These are phyloP conservation scores for Neoboletus magnificus DNA, from an alignment of 768 basidiomycete species.

Conservation along the genomic window DNA sequence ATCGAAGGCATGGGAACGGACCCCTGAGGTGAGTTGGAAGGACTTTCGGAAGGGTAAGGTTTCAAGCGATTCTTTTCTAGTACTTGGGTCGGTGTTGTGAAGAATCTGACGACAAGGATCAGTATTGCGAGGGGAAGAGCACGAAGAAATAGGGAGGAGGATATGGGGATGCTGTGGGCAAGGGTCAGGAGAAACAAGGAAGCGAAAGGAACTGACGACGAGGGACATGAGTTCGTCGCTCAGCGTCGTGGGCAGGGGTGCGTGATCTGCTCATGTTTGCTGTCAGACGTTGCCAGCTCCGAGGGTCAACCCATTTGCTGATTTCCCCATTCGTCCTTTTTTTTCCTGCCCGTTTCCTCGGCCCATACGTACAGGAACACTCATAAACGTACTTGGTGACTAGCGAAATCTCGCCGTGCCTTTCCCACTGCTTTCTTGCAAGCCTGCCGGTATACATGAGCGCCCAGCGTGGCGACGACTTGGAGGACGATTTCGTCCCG, in stretches of 20 bases:
- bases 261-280: slow-evolving; percentile 30
- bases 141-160: background rate
- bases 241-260: slow-evolving; percentile 7
- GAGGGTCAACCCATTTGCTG: background rate
- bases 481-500: slow-evolving; percentile 77
- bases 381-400: background rate
- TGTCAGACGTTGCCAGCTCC: slow-evolving; percentile 2
- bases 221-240: slow-evolving; percentile 7
- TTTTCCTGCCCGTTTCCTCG: background rate
- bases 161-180: slow-evolving; percentile 3
- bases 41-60: background rate
- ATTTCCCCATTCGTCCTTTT: slow-evolving; percentile 12
- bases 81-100: background rate
- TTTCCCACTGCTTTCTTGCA: slow-evolving; percentile 5
- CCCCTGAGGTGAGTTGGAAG: background rate
- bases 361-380: background rate
- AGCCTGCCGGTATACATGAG: slow-evolving; percentile 16
- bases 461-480: slow-evolving; percentile 63
- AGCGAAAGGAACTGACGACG: background rate
- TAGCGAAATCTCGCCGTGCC: background rate
- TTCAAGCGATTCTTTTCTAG: background rate
- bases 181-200: slow-evolving; percentile 7
- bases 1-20: slow-evolving; percentile 18
- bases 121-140: slow-evolving; percentile 6
- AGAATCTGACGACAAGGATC: slow-evolving; percentile 2